Conservation (phyloP, 2,329 filamentous ascomycete species). For the Fusarium sp. region DNA sequence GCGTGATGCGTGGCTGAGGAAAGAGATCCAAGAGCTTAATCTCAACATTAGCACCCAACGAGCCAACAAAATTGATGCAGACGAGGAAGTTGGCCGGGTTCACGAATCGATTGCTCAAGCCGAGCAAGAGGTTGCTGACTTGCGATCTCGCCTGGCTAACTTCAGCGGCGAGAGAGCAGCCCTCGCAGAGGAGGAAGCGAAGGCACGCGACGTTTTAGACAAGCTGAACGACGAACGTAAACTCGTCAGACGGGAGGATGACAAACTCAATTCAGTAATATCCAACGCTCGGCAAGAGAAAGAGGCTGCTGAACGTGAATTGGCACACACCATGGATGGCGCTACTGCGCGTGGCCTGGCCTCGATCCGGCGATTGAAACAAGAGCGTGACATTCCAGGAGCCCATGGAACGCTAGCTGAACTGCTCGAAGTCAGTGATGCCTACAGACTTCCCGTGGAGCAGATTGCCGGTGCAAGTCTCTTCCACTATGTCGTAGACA, state of each 20-base stretch:
- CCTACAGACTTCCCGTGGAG: constrained; percentile 90
- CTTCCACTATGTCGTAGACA: constrained; percentile 97
- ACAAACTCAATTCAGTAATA: constrained; percentile 85
- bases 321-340: constrained; percentile 90
- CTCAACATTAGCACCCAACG: constrained; percentile 84
- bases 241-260: constrained; percentile 88
- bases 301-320: constrained; percentile 80
- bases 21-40: constrained; percentile 86
- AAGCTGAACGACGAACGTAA: constrained; percentile 89
- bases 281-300: constrained; percentile 82
- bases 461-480: constrained; percentile 92
- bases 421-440: constrained; percentile 87
- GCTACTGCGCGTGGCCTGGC: constrained; percentile 89
- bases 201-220: constrained; percentile 84
- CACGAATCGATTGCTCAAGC: constrained; percentile 79
- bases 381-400: constrained; percentile 83
- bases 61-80: constrained; percentile 85
- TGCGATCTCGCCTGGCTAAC: constrained; percentile 82
- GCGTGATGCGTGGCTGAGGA: constrained; percentile 85
- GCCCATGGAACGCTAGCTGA: constrained; percentile 95
- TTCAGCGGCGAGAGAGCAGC: constrained; percentile 82
- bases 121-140: constrained; percentile 78
- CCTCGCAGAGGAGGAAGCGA: constrained; percentile 80
- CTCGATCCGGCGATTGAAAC: constrained; percentile 87
- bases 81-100: constrained; percentile 84